These are phyloP conservation scores for Sporothrix mexicana DNA, from an alignment of 2,329 filamentous ascomycete genomes.

Conservation along the genomic window DNA sequence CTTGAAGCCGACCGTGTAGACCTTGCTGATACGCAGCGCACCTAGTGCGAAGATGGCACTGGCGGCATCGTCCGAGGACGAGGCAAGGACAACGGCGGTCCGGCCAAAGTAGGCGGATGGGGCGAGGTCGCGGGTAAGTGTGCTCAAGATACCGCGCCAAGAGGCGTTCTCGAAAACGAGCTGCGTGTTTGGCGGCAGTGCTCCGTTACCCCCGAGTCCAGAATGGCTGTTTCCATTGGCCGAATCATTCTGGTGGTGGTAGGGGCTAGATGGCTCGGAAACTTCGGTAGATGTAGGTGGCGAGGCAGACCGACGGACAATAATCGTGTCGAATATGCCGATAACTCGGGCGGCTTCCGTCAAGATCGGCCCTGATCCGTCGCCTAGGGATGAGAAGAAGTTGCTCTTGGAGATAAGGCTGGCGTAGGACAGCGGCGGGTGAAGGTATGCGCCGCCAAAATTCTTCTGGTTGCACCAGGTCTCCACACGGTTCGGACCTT, in stretches of 20 bases:
- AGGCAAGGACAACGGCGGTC: slow-evolving; percentile 76
- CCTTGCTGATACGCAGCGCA: slow-evolving; percentile 75
- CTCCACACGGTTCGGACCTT: slow-evolving; percentile 70
- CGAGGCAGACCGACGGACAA: slow-evolving; percentile 61
- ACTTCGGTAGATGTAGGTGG: slow-evolving; percentile 53
- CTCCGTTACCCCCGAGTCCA: slow-evolving; percentile 37
- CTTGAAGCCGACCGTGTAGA: slow-evolving; percentile 84
- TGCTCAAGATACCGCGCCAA: slow-evolving; percentile 85
- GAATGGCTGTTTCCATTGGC: slow-evolving; percentile 10
- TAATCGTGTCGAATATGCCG: slow-evolving; percentile 81
- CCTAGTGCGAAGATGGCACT: slow-evolving; percentile 79
- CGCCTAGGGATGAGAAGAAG: slow-evolving; percentile 58
- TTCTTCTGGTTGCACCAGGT: slow-evolving; percentile 72
- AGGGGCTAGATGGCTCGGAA: slow-evolving; percentile 57
- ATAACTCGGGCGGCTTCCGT: slow-evolving; percentile 80
- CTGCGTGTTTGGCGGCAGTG: slow-evolving; percentile 55
- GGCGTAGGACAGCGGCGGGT: slow-evolving; percentile 69
- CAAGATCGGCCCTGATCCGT: slow-evolving; percentile 61
- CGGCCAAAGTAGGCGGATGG: slow-evolving; percentile 80
- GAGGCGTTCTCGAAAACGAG: slow-evolving; percentile 81
- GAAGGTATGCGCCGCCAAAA: slow-evolving; percentile 83
- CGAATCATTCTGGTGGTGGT: slow-evolving; percentile 44
- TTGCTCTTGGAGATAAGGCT: slow-evolving; percentile 62
- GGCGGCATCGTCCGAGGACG: slow-evolving; percentile 74
- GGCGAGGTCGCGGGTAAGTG: slow-evolving; percentile 79